phyloP scores from a whole-genome alignment of 1,139 yeast genomes.

The Zygoascus sp. region DNA sequence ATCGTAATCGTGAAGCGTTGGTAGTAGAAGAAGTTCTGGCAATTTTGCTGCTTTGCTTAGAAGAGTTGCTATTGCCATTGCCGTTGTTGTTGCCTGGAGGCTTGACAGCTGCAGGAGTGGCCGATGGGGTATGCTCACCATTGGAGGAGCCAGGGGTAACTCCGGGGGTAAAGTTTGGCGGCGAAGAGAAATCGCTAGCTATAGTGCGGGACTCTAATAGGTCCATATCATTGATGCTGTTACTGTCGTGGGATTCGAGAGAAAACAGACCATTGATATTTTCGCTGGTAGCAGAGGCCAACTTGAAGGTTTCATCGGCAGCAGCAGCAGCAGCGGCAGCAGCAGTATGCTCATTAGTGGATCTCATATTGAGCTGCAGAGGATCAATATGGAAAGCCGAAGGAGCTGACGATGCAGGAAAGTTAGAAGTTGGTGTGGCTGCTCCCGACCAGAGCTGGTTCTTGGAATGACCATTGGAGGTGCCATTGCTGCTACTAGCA shows the following conservation, averaged over 20 bases:
- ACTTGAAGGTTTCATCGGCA: slow-evolving; percentile 4
- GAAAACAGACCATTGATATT: not conserved
- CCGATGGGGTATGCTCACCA: slow-evolving; percentile 9
- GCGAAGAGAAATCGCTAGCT: slow-evolving; percentile 6
- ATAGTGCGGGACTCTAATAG: slow-evolving; percentile 5
- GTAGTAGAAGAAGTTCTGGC: slow-evolving; percentile 21
- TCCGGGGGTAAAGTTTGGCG: slow-evolving; percentile 11
- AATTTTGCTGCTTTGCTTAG: slow-evolving; percentile 17
- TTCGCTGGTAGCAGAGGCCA: not conserved
- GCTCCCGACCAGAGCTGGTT: slow-evolving; percentile 1
- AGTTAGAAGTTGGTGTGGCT: slow-evolving; percentile 2
- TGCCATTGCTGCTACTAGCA: too few relatives aligned
- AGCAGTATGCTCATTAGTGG: not conserved
- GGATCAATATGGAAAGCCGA: slow-evolving; percentile 11
- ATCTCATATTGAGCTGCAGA: slow-evolving; percentile 10
- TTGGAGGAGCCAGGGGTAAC: slow-evolving; percentile 12
- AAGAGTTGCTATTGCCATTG: not conserved
- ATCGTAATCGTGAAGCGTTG: slow-evolving; percentile 20
- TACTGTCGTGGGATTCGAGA: not conserved
- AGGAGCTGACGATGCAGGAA: not conserved
- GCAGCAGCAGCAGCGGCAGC: not conserved
- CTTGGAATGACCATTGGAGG: too few relatives aligned
- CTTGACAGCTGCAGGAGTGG: slow-evolving; percentile 7
- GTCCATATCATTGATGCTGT: slow-evolving; percentile 3
- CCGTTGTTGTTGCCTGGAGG: too few relatives aligned